Evolutionary conservation across 2,329 filamentous ascomycete genomes (phyloP).

Genomic region (Beauveria asiatica): DNA sequence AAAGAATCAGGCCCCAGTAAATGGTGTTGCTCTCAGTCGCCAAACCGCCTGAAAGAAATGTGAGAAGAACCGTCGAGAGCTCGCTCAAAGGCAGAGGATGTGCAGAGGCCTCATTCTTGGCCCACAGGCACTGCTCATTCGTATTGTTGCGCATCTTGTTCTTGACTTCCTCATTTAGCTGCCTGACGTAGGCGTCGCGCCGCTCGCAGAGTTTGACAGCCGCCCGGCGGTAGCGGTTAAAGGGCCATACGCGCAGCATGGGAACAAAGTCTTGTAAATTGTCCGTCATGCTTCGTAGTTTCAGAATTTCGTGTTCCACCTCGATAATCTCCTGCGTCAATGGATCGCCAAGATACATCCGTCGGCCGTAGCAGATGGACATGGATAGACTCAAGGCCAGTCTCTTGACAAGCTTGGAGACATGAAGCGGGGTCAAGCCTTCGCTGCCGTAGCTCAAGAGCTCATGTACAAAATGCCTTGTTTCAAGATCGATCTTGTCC

Average conservation of each 20-base stretch:
- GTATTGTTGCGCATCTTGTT: background rate
- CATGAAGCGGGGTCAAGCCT: background rate
- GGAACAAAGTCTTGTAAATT: slow-evolving; percentile 3
- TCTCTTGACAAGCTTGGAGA: slow-evolving; percentile 1
- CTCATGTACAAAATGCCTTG: slow-evolving; percentile 2
- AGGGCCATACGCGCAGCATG: background rate
- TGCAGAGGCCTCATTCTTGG: background rate
- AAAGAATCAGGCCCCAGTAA: background rate
- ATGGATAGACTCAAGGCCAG: background rate
- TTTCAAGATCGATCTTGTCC: slow-evolving; percentile 1
- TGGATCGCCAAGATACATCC: slow-evolving; percentile 1
- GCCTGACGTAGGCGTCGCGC: background rate
- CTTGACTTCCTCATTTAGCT: slow-evolving; percentile 1
- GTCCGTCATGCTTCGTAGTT: slow-evolving; percentile 6
- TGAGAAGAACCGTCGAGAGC: slow-evolving; percentile 1
- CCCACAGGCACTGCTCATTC: background rate
- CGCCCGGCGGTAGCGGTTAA: background rate
- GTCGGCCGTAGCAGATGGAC: slow-evolving; percentile 7
- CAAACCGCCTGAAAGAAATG: background rate
- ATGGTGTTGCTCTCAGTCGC: slow-evolving; percentile 3
- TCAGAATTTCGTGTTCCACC: slow-evolving; percentile 3
- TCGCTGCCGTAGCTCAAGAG: background rate
- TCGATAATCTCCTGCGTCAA: slow-evolving; percentile 3
- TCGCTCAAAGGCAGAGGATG: background rate
- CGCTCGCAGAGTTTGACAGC: slow-evolving; percentile 1